A percentile compares a stretch with the other conserved stretches of the same genome.
Conservation (phyloP, 106 monocot species). For the Hemerocallis citrina region DNA sequence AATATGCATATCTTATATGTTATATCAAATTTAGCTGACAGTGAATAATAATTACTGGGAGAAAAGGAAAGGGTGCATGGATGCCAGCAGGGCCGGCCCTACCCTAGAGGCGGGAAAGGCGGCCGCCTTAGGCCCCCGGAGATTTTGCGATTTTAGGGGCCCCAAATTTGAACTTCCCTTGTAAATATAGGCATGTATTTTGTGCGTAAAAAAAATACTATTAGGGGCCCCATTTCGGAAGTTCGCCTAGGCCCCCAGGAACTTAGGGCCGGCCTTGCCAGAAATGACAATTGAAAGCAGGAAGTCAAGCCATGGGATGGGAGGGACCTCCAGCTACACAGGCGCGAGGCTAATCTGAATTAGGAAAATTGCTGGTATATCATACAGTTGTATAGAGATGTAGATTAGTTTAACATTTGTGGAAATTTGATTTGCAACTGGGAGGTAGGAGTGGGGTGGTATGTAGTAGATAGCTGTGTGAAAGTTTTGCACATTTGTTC, state of each 20-base stretch:
- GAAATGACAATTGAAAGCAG: not conserved
- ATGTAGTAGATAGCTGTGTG: constrained; percentile 11
- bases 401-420: not conserved
- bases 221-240: too few relatives aligned
- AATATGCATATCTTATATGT: not conserved
- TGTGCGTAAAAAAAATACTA: too few relatives aligned
- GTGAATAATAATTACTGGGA: not conserved
- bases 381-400: not conserved
- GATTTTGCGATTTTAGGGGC: too few relatives aligned
- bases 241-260: too few relatives aligned
- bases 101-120: too few relatives aligned
- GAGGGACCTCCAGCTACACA: not conserved
- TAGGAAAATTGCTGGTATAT: not conserved
- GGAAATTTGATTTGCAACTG: not conserved
- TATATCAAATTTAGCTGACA: not conserved
- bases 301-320: not conserved
- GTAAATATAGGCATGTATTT: too few relatives aligned
- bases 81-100: too few relatives aligned
- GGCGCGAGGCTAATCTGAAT: not conserved
- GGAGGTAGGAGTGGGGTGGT: not conserved
- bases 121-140: too few relatives aligned
- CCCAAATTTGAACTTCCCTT: too few relatives aligned
- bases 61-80: not conserved
- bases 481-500: constrained; percentile 1
- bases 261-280: too few relatives aligned